Evolutionary conservation across 768 basidiomycete species (phyloP).

Genomic region (Pleurotus giganteus): DNA sequence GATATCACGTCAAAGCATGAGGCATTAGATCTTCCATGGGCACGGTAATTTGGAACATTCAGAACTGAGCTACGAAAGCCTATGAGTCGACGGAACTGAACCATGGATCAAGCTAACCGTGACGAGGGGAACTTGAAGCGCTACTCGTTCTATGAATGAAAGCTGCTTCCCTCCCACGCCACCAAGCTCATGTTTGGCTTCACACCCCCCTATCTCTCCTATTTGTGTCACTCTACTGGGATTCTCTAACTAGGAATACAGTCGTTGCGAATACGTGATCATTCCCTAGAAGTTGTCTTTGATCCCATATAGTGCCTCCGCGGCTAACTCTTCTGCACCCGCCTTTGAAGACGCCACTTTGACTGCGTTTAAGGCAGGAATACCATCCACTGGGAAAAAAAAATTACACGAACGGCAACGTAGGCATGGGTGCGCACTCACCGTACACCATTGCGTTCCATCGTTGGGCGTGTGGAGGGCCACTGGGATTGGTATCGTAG

Average conservation of each 20-base stretch:
- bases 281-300: neutral
- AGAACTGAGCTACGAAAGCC: neutral
- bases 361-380: neutral
- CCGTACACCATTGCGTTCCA: slow-evolving; percentile 28
- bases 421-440: slow-evolving; percentile 13
- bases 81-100: too few species aligned
- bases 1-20: neutral
- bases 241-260: too few species aligned
- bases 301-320: neutral
- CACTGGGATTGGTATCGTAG: slow-evolving; percentile 15
- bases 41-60: neutral
- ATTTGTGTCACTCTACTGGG: too few species aligned
- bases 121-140: too few species aligned
- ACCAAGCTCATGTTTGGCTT: too few species aligned
- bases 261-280: too few species aligned
- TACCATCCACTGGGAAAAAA: neutral
- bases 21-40: neutral
- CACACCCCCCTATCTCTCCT: too few species aligned
- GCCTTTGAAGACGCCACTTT: neutral
- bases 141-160: too few species aligned
- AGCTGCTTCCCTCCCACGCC: too few species aligned
- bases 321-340: neutral
- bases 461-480: slow-evolving; percentile 20
- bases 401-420: neutral
- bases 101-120: too few species aligned